A percentile compares a stretch with the other conserved stretches of the same genome.
Evolutionary conservation across 805 yeast genomes (phyloP).

Genomic region (Candida adriatica): DNA sequence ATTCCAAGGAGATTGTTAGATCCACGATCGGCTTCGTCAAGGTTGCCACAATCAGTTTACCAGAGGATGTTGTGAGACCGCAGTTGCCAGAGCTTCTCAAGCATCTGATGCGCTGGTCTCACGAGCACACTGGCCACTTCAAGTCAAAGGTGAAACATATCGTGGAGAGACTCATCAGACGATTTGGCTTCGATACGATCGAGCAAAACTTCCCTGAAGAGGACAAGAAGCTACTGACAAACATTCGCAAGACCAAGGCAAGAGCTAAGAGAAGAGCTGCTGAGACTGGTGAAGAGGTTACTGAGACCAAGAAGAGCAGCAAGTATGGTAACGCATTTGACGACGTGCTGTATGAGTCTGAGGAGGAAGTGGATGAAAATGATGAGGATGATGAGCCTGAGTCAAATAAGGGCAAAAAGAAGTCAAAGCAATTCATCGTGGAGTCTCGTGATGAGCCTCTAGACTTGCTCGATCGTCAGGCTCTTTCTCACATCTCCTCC

Average conservation of each 20-base stretch:
- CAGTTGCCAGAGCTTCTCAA: conserved; percentile 60
- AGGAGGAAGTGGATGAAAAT: conserved; percentile 42
- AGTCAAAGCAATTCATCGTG: conserved; percentile 59
- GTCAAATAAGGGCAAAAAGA: conserved; percentile 22
- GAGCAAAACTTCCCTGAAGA: conserved; percentile 85
- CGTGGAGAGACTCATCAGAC: conserved; percentile 82
- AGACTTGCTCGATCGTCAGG: conserved; percentile 78
- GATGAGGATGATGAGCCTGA: conserved; percentile 26
- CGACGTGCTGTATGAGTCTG: conserved; percentile 75
- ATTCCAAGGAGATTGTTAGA: conserved; percentile 89
- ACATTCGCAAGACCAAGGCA: conserved; percentile 79
- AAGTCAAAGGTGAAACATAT: conserved; percentile 89
- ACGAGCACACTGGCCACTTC: conserved; percentile 93
- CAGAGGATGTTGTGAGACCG: conserved; percentile 65
- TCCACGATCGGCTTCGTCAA: conserved; percentile 92
- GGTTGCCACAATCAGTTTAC: conserved; percentile 76
- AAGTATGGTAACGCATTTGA: conserved; percentile 84
- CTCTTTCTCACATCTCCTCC: conserved; percentile 84
- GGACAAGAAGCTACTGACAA: conserved; percentile 74
- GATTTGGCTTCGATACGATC: conserved; percentile 83
- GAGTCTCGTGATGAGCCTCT: conserved; percentile 75
- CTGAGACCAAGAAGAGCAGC: conserved; percentile 28
- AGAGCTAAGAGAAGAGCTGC: conserved; percentile 72
- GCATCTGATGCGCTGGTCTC: conserved; percentile 85
- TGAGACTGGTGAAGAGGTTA: conserved; percentile 14